phyloP scores from a whole-genome alignment of 2,329 filamentous ascomycete genomes.

The Didymellaceae sp. region DNA sequence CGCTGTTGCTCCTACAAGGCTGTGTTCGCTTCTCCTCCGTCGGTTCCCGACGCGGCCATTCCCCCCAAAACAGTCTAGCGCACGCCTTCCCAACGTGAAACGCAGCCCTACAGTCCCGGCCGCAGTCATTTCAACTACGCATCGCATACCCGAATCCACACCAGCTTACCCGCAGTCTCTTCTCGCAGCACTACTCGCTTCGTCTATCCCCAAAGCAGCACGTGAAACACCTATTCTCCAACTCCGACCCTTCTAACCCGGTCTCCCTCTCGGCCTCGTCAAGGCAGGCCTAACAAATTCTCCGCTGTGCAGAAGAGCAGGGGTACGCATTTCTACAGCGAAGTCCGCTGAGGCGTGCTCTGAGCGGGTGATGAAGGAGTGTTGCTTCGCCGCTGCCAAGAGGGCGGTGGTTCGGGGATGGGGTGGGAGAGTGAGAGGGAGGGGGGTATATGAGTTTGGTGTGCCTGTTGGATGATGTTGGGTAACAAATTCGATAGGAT shows the following conservation, averaged over 20 bases:
- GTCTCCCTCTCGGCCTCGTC: neutral
- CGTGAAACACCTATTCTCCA: neutral
- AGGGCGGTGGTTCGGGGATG: neutral
- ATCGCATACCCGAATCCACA: neutral
- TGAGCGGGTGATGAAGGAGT: neutral
- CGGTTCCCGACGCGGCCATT: neutral
- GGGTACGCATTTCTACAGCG: neutral
- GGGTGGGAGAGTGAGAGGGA: neutral
- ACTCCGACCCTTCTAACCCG: neutral
- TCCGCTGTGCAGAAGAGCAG: neutral
- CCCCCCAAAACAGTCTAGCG: neutral
- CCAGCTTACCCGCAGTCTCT: neutral
- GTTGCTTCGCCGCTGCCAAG: slow-evolving; percentile 4
- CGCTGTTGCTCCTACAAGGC: too few relatives aligned
- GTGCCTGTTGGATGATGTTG: too few relatives aligned
- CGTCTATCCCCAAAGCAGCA: neutral
- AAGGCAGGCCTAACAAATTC: neutral
- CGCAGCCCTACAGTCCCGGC: neutral
- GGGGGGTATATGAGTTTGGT: neutral
- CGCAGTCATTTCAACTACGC: too few relatives aligned
- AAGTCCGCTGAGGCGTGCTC: slow-evolving; percentile 11
- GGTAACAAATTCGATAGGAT: too few relatives aligned
- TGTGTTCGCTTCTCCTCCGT: neutral
- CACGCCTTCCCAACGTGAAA: neutral
- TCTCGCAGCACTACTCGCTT: too few relatives aligned